These are phyloP conservation scores for Petunia secreta DNA, from an alignment of 257 asterid genomes.

Conservation along the genomic window DNA sequence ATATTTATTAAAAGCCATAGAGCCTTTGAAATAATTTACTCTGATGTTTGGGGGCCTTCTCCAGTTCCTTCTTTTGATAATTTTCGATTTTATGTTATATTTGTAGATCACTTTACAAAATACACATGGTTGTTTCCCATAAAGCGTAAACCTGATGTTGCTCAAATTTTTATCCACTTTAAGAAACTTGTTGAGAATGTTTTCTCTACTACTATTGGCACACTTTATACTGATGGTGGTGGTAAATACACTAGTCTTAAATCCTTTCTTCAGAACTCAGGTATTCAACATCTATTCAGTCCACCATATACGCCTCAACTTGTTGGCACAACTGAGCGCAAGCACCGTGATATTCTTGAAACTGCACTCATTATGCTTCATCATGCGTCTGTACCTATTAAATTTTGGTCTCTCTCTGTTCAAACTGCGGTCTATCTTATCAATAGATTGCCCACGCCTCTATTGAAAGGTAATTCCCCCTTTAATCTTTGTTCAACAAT, in stretches of 20 bases:
- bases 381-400: background rate
- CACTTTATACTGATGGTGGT: background rate
- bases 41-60: too few relatives aligned
- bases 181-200: too few relatives aligned
- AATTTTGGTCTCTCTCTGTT: slow-evolving; percentile 3
- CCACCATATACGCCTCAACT: background rate
- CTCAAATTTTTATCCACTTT: too few relatives aligned
- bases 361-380: background rate
- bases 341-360: background rate
- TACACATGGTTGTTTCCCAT: too few relatives aligned
- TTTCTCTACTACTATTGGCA: too few relatives aligned
- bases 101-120: too few relatives aligned
- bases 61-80: too few relatives aligned
- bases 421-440: background rate
- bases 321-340: background rate
- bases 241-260: background rate
- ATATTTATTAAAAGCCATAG: too few relatives aligned
- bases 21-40: too few relatives aligned
- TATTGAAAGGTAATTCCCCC: too few relatives aligned
- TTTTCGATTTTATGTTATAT: too few relatives aligned
- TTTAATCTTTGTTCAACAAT: background rate
- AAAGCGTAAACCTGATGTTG: too few relatives aligned
- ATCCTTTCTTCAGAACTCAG: background rate
- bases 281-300: background rate
- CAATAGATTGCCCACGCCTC: background rate